Evolutionary conservation across 768 basidiomycete species (phyloP).

Genomic region (Tulasnella calospora): DNA sequence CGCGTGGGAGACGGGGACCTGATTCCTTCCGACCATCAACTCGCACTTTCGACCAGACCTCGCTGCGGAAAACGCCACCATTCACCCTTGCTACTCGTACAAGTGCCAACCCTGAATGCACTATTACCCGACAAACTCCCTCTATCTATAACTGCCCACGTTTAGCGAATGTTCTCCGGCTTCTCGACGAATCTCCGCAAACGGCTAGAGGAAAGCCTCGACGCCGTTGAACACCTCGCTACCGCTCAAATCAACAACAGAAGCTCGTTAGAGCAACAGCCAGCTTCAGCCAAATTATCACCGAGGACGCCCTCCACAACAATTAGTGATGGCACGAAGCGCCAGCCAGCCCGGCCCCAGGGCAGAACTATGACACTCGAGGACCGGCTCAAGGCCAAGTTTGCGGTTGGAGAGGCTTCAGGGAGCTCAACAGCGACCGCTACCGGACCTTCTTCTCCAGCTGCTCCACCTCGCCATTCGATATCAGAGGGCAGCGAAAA

Average conservation of each 20-base stretch:
- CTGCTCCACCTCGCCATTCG: slow-evolving; percentile 28
- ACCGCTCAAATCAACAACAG: slow-evolving; percentile 42
- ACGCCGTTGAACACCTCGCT: slow-evolving; percentile 66
- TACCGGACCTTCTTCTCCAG: slow-evolving; percentile 43
- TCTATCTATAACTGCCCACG: background rate
- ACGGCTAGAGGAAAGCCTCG: slow-evolving; percentile 28
- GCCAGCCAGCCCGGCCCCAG: background rate
- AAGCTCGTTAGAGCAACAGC: slow-evolving; percentile 30
- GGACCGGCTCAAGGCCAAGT: slow-evolving; percentile 67
- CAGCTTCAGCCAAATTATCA: slow-evolving; percentile 36
- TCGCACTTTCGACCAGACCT: background rate
- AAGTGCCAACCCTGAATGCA: background rate
- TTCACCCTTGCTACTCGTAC: background rate
- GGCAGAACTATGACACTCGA: slow-evolving; percentile 49
- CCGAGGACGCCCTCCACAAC: slow-evolving; percentile 35
- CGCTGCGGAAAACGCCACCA: background rate
- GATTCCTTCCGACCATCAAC: background rate
- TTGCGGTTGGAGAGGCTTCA: slow-evolving; percentile 55
- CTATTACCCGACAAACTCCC: too few relatives aligned
- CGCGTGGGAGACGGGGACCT: background rate
- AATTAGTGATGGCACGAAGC: slow-evolving; percentile 30
- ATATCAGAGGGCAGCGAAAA: background rate
- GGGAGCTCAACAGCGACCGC: slow-evolving; percentile 43
- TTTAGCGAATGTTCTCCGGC: slow-evolving; percentile 60
- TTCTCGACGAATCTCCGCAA: slow-evolving; percentile 42